Conservation (phyloP, 31 red algal species). For the Porphyra umbilicalis region DNA sequence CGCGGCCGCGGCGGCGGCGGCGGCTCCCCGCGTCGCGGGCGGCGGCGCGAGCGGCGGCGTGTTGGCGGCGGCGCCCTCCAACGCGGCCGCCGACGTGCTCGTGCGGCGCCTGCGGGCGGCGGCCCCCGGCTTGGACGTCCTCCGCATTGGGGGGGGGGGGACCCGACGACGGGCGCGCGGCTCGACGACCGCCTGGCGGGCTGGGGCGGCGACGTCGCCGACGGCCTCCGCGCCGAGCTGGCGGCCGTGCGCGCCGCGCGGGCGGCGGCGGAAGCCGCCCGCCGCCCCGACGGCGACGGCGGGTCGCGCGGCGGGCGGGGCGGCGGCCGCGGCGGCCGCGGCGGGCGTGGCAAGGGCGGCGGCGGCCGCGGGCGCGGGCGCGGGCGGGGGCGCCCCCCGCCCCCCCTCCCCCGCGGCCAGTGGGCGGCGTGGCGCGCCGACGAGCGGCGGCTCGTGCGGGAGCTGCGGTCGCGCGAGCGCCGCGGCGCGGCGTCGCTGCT, state of each 20-base stretch:
- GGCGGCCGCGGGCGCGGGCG: not conserved
- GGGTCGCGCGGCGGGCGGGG: not conserved
- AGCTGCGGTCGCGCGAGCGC: slow-evolving; percentile 13
- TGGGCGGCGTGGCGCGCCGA: slow-evolving; percentile 3
- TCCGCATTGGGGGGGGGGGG: not conserved
- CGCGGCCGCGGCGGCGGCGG: slow-evolving; percentile 4
- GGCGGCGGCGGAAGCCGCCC: not conserved
- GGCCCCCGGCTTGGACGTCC: not conserved
- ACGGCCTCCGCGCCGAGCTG: not conserved
- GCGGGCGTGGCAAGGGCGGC: not conserved
- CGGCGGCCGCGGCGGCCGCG: not conserved
- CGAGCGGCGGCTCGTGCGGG: slow-evolving; percentile 11
- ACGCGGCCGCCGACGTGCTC: slow-evolving; percentile 52
- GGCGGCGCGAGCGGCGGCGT: slow-evolving; percentile 10
- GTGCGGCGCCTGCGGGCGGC: slow-evolving; percentile 9
- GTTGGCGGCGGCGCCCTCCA: slow-evolving; percentile 47
- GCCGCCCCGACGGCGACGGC: not conserved
- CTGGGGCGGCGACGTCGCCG: not conserved
- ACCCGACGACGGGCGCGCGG: not conserved
- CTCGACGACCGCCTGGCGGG: not conserved
- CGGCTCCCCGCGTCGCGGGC: not conserved
- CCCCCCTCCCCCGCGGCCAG: not conserved
- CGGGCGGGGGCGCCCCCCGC: not conserved
- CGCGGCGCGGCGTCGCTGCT: slow-evolving; percentile 1
- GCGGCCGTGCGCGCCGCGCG: not conserved